Base-by-base conservation (phyloP, 2,329 filamentous ascomycete species). In the Exophiala sp. region DNA sequence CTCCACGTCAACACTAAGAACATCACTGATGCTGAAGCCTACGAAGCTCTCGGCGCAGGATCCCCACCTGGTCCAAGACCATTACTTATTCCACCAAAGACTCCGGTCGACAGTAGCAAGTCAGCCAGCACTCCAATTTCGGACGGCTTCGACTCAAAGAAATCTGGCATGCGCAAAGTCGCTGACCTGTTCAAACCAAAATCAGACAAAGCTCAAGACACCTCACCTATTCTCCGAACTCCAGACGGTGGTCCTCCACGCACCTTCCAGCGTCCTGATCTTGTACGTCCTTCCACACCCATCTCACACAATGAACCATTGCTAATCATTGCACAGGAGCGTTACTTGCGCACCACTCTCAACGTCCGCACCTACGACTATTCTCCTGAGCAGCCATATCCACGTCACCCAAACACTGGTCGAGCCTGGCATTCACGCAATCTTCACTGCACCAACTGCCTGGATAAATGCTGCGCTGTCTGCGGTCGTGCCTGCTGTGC, bases 401-500 rank as follows among this genome's bases (percentile, higher is more conserved):
- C 64, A 39, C 57, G 59, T 9, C 64, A 65, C 38, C 64, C 64
- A 14, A 54, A 55, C 34, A 64, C 61, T 24, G 39, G 47, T n/a
- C 60, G 65, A 47, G 50, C 41, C 21, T 70, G 69, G 68, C 50
- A 63, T 42, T 62, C 62, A 11, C 68, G 58, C 54, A 70, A 70
- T 46, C 62, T 70, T 14, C 61, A 63, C 40, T 71, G 69, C 58
- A 64, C 62, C 3, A 57, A 50, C 20, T 71, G 69, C 47, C 32
- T 48, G 9, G 63, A 61, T 24, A 14, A 52, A 7, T 49, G 48
- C 35, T 72, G 69, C 49, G 62, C 64, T 8, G 38, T 64, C 42
- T 72, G 69, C 49, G 54, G 57, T 14, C 58, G 50, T 12, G 49
- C 65, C 7, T 72, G 70, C 57, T 72, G 70, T 49, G 62, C 68